Evolutionary conservation across 1,139 yeast genomes (phyloP).

Genomic region (Saccharomyces hybrid): DNA sequence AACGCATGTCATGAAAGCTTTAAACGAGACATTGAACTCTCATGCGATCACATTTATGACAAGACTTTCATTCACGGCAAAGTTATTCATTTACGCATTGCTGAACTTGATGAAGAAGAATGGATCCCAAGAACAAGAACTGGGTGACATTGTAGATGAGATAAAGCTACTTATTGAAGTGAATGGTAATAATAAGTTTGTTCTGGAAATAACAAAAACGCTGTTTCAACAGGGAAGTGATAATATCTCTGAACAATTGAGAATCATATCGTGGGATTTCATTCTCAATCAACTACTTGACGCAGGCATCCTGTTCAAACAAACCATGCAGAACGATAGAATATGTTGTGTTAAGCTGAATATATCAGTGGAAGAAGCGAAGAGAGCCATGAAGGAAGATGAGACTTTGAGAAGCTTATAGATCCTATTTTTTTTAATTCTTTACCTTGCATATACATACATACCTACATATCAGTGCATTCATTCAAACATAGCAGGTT

Average conservation of each 20-base stretch:
- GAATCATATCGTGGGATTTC: conserved; percentile 33
- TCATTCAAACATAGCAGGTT: not conserved
- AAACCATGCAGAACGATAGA: conserved; percentile 62
- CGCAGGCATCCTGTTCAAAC: conserved; percentile 66
- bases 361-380: conserved; percentile 64
- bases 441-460: not conserved
- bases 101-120: conserved; percentile 58
- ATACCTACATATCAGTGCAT: not conserved
- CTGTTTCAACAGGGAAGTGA: conserved; percentile 20
- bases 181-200: conserved; percentile 29
- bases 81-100: conserved; percentile 62
- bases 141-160: conserved; percentile 78
- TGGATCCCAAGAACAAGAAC: conserved; percentile 60
- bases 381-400: conserved; percentile 53
- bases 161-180: conserved; percentile 44
- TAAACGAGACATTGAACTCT: conserved; percentile 70
- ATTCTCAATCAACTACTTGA: conserved; percentile 57
- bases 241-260: conserved; percentile 20
- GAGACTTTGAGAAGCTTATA: conserved; percentile 22
- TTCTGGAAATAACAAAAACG: conserved; percentile 26
- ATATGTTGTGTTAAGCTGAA: conserved; percentile 54
- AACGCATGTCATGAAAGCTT: conserved; percentile 67
- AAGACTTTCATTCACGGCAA: conserved; percentile 59
- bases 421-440: not conserved
- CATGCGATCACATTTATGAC: conserved; percentile 57